Evolutionary conservation across 1,139 yeast genomes (phyloP).

Genomic region (Zygosaccharomyces pseudobailii): DNA sequence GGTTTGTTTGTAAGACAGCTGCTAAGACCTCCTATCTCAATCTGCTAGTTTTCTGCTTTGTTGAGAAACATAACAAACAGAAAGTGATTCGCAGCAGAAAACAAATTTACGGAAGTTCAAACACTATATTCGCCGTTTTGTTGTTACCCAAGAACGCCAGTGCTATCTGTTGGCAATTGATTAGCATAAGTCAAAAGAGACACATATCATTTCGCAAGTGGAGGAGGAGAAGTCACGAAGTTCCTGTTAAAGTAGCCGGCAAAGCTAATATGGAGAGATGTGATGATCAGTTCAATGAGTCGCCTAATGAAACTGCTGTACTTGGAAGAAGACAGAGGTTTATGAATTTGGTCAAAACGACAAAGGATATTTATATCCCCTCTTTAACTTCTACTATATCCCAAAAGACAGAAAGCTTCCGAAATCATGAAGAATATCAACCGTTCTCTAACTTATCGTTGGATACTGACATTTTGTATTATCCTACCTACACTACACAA

Average conservation of each 20-base stretch:
- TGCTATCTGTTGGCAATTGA: conserved; percentile 4
- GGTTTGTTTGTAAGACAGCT: no score
- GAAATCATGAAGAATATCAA: conserved; percentile 20
- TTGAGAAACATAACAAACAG: not conserved
- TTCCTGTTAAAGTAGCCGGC: conserved; percentile 8
- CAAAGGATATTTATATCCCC: conserved; percentile 57
- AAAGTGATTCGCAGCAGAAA: not conserved
- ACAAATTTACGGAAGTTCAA: not conserved
- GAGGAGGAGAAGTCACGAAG: conserved; percentile 8
- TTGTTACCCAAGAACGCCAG: conserved; percentile 6
- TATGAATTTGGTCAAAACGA: conserved; percentile 48
- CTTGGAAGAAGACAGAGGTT: conserved; percentile 32
- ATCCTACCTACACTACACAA: conserved; percentile 61
- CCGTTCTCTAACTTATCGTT: conserved; percentile 12
- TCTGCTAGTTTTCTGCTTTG: not conserved
- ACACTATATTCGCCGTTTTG: conserved; percentile 13
- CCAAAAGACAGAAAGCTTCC: conserved; percentile 48
- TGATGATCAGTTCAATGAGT: conserved; percentile 1
- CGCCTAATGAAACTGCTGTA: not conserved
- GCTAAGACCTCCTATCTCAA: no score
- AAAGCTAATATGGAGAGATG: conserved; percentile 9
- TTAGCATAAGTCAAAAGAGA: conserved; percentile 8
- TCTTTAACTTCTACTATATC: conserved; percentile 45
- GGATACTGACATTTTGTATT: conserved; percentile 41
- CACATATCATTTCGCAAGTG: conserved; percentile 10